phyloP scores from a whole-genome alignment of 768 basidiomycete species.

The Clitopilus passeckerianus region DNA sequence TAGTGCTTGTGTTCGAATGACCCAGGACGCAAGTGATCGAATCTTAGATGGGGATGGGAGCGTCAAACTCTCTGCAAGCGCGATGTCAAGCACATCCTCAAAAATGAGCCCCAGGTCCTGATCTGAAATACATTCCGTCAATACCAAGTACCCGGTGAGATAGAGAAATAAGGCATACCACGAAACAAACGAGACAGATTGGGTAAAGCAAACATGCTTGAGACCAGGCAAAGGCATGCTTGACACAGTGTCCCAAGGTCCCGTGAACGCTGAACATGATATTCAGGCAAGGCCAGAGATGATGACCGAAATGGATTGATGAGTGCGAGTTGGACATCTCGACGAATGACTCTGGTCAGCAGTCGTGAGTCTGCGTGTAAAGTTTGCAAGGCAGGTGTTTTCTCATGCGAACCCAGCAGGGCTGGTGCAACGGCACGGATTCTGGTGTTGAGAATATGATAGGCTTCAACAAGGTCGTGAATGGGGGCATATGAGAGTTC shows the following conservation, averaged over 20 bases:
- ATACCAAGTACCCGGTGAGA: slow-evolving; percentile 1
- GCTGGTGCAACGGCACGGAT: slow-evolving; percentile 25
- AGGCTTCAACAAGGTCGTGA: slow-evolving; percentile 61
- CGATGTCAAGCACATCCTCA: slow-evolving; percentile 37
- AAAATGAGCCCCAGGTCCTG: slow-evolving; percentile 39
- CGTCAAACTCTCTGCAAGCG: slow-evolving; percentile 25
- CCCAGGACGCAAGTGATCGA: slow-evolving; percentile 39
- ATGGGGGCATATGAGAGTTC: slow-evolving; percentile 17
- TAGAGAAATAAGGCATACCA: slow-evolving; percentile 29
- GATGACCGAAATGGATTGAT: slow-evolving; percentile 21
- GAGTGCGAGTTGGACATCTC: slow-evolving; percentile 46
- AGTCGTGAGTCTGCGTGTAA: slow-evolving; percentile 25
- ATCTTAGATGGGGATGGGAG: slow-evolving; percentile 38
- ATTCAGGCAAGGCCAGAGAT: slow-evolving; percentile 16
- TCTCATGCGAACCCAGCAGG: slow-evolving; percentile 11
- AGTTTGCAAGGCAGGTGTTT: slow-evolving; percentile 17
- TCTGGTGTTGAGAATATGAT: slow-evolving; percentile 43
- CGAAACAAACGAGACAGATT: slow-evolving; percentile 40
- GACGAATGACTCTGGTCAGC: slow-evolving; percentile 37
- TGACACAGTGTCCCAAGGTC: slow-evolving; percentile 45
- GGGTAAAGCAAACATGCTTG: slow-evolving; percentile 45
- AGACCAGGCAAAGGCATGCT: slow-evolving; percentile 45
- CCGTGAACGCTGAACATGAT: slow-evolving; percentile 32
- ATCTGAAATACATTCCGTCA: slow-evolving; percentile 21
- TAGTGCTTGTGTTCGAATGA: slow-evolving; percentile 44